Evolutionary conservation across 371 early-diverging fungal species (phyloP), one percentile per base, ranked within the genome.

Genomic region (Quaeritorhiza haematococci): DNA sequence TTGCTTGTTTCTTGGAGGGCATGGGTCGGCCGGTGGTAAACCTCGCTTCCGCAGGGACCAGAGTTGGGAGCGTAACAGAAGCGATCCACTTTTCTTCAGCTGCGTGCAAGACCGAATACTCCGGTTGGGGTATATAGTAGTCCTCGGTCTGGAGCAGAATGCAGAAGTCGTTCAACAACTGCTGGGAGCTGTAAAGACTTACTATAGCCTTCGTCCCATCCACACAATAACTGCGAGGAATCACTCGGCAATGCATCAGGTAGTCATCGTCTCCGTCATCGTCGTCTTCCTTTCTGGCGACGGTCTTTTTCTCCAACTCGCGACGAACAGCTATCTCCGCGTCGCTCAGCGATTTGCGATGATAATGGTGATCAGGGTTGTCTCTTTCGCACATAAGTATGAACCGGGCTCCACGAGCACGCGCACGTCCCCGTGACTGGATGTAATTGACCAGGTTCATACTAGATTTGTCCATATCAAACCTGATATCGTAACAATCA

Each of bases 341-440:
- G 2, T 49, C 33, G 47, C 68, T 56, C 29, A 86, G 67, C 19
- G 73, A 69, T 13, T 68, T 56, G 1, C 82, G 42, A 17, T 66
- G 56, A 3, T 48, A 62, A 0, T 54, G 56, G 28, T 84, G 76
- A 4, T 61, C 62, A 0, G 56, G 35, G 49, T 82, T 76, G 6
- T 76, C 23, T 64, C 52, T 48, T 88, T 90, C 43, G 70, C 68
- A 28, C 75, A 96, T 68, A 3, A 91, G 70, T 29, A 92, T 71
- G 58, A 84, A 95, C 21, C 76, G 76, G 17, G 93, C 90, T 26
- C 81, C 69, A 17, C 62, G 53, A 49, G 80, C 74, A 1, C 97
- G 76, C 0, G 95, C 97, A n/a, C 97, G 79, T 1, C 97, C 97
- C 17, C 95, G 83, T 4, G 94, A 92, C 65, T 96, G 95, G 7